Evolutionary conservation across 805 yeast genomes (phyloP).

Genomic region (Candida argentea): DNA sequence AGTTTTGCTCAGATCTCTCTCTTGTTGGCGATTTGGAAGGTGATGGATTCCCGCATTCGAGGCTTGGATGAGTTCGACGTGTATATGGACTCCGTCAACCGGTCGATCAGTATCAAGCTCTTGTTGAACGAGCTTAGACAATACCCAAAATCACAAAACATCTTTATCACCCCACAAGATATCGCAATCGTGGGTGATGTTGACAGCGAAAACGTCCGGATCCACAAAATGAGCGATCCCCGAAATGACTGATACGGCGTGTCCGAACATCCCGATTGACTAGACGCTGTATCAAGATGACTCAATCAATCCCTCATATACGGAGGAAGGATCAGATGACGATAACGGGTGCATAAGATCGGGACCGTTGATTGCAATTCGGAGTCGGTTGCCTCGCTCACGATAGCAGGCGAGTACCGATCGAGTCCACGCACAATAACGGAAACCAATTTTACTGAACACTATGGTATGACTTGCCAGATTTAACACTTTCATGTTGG

Average conservation of each 20-base stretch:
- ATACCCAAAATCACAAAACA: conserved; percentile 67
- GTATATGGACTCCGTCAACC: conserved; percentile 89
- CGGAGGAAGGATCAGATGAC: no score
- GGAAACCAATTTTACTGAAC: no score
- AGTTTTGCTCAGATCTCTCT: conserved; percentile 88
- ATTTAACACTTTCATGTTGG: no score
- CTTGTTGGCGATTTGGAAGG: conserved; percentile 82
- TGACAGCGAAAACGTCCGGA: conserved; percentile 43
- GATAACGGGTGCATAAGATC: no score
- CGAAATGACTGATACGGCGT: conserved; percentile 10
- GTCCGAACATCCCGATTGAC: no score
- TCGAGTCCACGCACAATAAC: no score
- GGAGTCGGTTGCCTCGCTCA: no score
- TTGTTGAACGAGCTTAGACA: conserved; percentile 59
- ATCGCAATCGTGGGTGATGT: conserved; percentile 60
- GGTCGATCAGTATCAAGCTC: conserved; percentile 67
- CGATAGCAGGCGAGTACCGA: no score
- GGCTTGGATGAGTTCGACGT: conserved; percentile 97
- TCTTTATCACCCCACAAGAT: conserved; percentile 91
- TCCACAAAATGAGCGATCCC: conserved; percentile 47
- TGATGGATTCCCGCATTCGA: conserved; percentile 78
- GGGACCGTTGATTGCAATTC: no score
- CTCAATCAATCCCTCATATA: no score
- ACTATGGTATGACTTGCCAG: no score
- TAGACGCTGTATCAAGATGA: no score